Base-by-base conservation (phyloP, 2,329 filamentous ascomycete genomes). In the Aureobasidium sp. region DNA sequence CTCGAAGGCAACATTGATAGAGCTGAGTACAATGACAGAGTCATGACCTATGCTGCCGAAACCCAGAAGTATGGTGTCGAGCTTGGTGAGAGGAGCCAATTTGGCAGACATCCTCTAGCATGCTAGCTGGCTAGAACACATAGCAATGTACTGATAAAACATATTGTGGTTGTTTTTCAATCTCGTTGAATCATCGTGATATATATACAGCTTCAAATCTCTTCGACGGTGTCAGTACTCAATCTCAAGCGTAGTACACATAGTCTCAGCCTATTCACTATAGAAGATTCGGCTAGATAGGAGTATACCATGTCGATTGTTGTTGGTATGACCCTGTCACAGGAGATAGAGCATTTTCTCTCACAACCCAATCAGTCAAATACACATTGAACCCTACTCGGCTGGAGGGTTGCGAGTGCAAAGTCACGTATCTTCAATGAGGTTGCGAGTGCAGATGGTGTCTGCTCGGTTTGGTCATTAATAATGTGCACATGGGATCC, bases 51-150 rank as follows among this genome's bases (percentile, higher is more conserved):
- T 68, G 75, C 76, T 49, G 67, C 67, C 42, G 70, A 68, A 3
- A 67, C 76, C 22, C 75, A 78, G 66, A 70, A 67, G 44, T 68
- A 71, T 25, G 75, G 76, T 2, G 72, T 77, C 14, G 67, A 70
- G 55, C 72, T 78, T 68, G 76, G 76, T 1, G 69, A 75, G 42
- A 65, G 73, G 39, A 77, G 74, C 65, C 76, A 78, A 61, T 75
- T 75, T 64, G 72, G 74, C 6, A 64, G 70, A 39, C 71, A 73
- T 65, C 71, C 71, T 22, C 66, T 70, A 47, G 64, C 67, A 27
- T 55, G 51, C 8, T 62, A 57, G 53, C 12, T 47, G 44, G 22
- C 12, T 8, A 8, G 44, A 9, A 15, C 3, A 47, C 31, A 5
- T 17, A 25, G 22, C 6, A 12, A 9, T 22, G 9, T 11, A 14